Conservation (phyloP, 441 rosid species). For the Euphorbia celastroides region DNA sequence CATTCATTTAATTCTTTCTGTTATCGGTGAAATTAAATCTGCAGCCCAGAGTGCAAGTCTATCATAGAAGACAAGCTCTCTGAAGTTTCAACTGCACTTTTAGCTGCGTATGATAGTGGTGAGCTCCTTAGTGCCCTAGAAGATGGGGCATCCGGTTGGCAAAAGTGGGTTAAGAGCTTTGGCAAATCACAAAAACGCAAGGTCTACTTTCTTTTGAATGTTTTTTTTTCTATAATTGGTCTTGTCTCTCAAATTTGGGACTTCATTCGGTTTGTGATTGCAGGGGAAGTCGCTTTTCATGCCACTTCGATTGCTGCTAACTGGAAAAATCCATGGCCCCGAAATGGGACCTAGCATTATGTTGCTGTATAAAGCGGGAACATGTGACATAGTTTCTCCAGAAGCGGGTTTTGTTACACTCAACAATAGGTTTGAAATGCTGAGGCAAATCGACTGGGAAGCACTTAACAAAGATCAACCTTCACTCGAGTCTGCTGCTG, state of each 20-base stretch:
- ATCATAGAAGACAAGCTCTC: conserved; percentile 65
- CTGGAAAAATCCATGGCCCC: conserved; percentile 91
- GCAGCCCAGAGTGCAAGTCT: conserved; percentile 66
- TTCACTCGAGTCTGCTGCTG: conserved; percentile 44
- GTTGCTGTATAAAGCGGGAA: conserved; percentile 66
- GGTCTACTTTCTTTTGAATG: conserved; percentile 30
- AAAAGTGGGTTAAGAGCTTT: conserved; percentile 88
- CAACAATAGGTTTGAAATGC: conserved; percentile 55
- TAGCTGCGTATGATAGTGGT: conserved; percentile 82
- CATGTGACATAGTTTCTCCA: conserved; percentile 43
- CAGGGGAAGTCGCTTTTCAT: conserved; percentile 87
- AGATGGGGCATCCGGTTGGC: conserved; percentile 77
- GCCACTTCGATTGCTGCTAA: conserved; percentile 79
- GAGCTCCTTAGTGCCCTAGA: conserved; percentile 61
- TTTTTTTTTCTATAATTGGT: neutral
- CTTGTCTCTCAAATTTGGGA: neutral
- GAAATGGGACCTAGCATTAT: conserved; percentile 64
- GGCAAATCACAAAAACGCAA: conserved; percentile 79
- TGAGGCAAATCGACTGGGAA: conserved; percentile 66
- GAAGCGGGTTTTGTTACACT: conserved; percentile 54
- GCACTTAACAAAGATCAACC: conserved; percentile 41
- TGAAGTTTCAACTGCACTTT: conserved; percentile 59
- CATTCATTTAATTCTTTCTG: neutral
- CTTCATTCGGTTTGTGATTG: neutral
- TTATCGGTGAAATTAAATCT: neutral